A percentile compares a stretch with the other conserved stretches of the same genome.
These are phyloP conservation scores for Rhizopogon vesiculosus DNA, from an alignment of 768 basidiomycete genomes.

Conservation along the genomic window DNA sequence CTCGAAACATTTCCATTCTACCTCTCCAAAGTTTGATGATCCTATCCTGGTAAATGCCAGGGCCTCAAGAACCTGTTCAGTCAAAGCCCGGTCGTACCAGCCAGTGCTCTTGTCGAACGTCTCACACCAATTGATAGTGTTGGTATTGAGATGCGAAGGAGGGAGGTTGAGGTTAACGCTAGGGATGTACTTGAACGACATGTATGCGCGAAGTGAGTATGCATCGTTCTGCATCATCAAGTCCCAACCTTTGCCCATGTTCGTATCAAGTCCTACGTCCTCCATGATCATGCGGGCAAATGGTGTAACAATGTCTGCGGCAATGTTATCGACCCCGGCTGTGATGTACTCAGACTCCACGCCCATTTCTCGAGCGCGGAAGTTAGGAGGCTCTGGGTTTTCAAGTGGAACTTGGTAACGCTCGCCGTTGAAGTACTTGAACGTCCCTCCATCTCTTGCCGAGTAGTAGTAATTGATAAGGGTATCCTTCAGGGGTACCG, in stretches of 20 bases:
- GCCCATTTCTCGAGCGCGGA: conserved; percentile 6
- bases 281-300: conserved; percentile 13
- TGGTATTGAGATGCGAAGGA: neutral
- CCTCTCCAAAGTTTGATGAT: conserved; percentile 3
- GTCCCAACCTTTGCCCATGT: conserved; percentile 14
- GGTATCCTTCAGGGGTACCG: conserved; percentile 10
- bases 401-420: neutral
- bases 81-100: conserved; percentile 29
- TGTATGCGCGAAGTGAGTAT: conserved; percentile 23
- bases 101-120: conserved; percentile 28
- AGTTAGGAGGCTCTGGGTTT: neutral
- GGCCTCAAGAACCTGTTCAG: conserved; percentile 29
- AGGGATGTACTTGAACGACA: conserved; percentile 5
- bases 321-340: conserved; percentile 15
- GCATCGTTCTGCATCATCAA: conserved; percentile 18
- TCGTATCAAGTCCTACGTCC: conserved; percentile 12
- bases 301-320: conserved; percentile 13
- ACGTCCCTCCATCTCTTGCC: conserved; percentile 10
- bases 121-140: conserved; percentile 11
- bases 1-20: conserved; percentile 27
- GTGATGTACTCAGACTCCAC: conserved; percentile 5
- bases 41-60: conserved; percentile 18
- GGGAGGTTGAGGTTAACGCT: neutral
- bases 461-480: conserved; percentile 16
- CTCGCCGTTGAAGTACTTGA: conserved; percentile 17